Evolutionary conservation across 116 monocot species (phyloP), one percentile per base, ranked within the genome.

Genomic region (Trichopus zeylanicus): DNA sequence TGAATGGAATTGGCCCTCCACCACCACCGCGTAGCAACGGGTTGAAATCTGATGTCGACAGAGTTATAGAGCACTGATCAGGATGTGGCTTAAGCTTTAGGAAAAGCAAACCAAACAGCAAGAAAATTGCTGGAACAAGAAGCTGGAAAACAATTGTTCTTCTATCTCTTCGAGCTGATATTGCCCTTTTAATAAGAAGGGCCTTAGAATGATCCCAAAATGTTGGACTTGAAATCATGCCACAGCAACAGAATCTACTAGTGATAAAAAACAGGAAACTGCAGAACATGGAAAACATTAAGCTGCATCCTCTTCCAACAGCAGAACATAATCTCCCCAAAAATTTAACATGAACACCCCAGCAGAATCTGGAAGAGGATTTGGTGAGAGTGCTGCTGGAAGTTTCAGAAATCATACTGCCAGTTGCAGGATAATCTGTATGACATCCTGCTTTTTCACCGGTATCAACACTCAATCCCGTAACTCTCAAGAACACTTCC

Each of bases 1-100:
- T 85, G 70, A 88, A 93, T 29, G 93, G 93, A 70, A 93, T 79
- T 26, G 93, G 93, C 3, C 88, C 92, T 21, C 93, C 93, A 52
- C 92, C 93, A 53, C 88, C 84, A 49, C 93, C 93, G 20, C 68
- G 32, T 47, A 88, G 38, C 54, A 93, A 72, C 39, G 93, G 93
- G 66, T 93, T 93, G 68, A 93, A 93, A 77, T 85, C 55, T 73
- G 84, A 81, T 39, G 93, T 93, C 9, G 88, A 81, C 57, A 93
- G 67, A 18, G 64, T 79, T 31, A 88, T 11, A 59, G 84, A 84
- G 26, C 31, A 18, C 72, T 93, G 81, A 74, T 93, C 93, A 76
- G 93, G 93, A 74, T 93, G 93, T 47, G 93, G 84, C 69, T 85
- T 88, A 48, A 93, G 76, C 71, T 70, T 76, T 29, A 93, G 51